Base-by-base conservation (phyloP, 495 filamentous ascomycete species). In the Talaromyces ruber region DNA sequence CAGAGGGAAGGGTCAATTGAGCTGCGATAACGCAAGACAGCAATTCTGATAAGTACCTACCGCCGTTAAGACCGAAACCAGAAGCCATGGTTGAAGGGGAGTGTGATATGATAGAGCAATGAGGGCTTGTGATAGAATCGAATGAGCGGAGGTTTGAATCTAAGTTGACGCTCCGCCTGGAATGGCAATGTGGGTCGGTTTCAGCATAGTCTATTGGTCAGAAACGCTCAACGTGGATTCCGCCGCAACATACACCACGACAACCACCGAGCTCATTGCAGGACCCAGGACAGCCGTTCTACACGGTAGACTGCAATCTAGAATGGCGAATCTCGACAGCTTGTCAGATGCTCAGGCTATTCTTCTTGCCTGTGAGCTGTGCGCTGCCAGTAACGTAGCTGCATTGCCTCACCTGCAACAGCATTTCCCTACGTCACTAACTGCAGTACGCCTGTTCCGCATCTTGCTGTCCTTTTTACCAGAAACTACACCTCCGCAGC, bases 381-480 rank as follows among this genome's bases (percentile, higher is more conserved):
- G 80, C 58, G 70, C 79, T 59, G 74, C 74, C 50, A 77, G 78
- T 64, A 81, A 92, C 70, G 78, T 93, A 57, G 70, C 79, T 55
- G 76, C 78, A 58, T 74, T 97, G 63, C 80, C 80, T 62, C 77
- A 75, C 52, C 77, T 96, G 30, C 81, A 85, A 60, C 76, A 83
- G 57, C 78, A 79, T 58, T 81, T 86, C 63, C 78, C 72, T 39
- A 74, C 82, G 65, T 79, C 81, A 62, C 80, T 93, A 60, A 81
- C 82, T 21, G 78, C 83, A 11, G 88, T 89, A 62, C 81, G 90
- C 51, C 65, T 93, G 34, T 76, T 95, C 64, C 86, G 92, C 66
- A 88, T 97, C 57, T 74, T 96, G 63, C 81, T 97, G 62, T 95
- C 88, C 59, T 94, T 86, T 65, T 82, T 97, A 6, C 92, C 93